Percentiles rank a stretch among this genome's conserved stretches.
Evolutionary conservation across 192 early-diverging fungal species (phyloP).

Genomic region (Backusella macrospora): DNA sequence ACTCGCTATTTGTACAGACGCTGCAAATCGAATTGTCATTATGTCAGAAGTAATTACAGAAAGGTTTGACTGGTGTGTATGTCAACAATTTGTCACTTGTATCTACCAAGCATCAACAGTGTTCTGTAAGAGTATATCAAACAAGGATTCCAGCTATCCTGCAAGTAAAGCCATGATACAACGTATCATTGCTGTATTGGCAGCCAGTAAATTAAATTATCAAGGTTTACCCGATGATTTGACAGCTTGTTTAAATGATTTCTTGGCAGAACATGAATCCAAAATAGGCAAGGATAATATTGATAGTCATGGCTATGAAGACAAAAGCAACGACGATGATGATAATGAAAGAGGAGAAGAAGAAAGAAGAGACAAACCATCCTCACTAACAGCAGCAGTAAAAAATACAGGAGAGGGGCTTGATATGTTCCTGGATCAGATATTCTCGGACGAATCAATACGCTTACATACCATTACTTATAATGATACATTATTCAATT

Average conservation of each 20-base stretch:
- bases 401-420: not conserved
- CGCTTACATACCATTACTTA: not conserved
- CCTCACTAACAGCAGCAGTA: not conserved
- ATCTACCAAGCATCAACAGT: conserved; percentile 35
- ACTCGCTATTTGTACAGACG: conserved; percentile 32
- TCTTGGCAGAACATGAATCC: conserved; percentile 27
- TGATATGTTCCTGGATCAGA: conserved; percentile 17
- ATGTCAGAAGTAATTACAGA: conserved; percentile 29
- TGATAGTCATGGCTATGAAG: not conserved
- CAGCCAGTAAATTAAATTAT: conserved; percentile 26
- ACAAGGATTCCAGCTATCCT: not conserved
- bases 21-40: conserved; percentile 32
- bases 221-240: conserved; percentile 38
- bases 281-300: not conserved
- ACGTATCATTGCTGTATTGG: conserved; percentile 33
- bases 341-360: too few species aligned
- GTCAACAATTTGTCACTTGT: conserved; percentile 37
- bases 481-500: conserved; percentile 28
- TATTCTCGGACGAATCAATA: not conserved
- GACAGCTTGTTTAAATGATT: conserved; percentile 32
- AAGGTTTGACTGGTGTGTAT: conserved; percentile 35
- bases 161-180: conserved; percentile 29
- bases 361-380: not conserved
- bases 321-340: not conserved
- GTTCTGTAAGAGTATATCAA: conserved; percentile 24